These are phyloP conservation scores for Venturia oleaginea DNA, from an alignment of 2,329 filamentous ascomycete species.

Conservation along the genomic window DNA sequence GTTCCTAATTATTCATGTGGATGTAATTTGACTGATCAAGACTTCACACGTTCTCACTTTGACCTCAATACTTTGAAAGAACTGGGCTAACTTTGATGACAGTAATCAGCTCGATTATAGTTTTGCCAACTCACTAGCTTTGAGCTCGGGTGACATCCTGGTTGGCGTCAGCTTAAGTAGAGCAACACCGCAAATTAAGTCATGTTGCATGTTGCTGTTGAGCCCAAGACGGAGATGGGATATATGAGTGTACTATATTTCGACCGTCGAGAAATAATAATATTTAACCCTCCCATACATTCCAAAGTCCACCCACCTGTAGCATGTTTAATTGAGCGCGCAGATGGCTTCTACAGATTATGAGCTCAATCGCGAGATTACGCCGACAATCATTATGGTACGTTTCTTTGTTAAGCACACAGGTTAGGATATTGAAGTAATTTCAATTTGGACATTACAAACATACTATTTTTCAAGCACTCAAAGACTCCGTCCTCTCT, in stretches of 20 bases:
- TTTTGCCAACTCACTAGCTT: neutral
- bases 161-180: neutral
- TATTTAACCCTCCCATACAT: neutral
- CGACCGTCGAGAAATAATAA: neutral
- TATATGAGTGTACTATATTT: neutral
- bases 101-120: neutral
- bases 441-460: too few species aligned
- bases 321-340: neutral
- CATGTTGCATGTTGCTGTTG: neutral
- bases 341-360: neutral
- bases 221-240: neutral
- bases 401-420: too few species aligned
- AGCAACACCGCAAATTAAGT: neutral
- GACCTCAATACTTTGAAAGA: neutral
- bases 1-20: constrained; percentile 6
- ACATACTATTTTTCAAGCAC: too few species aligned
- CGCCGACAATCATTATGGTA: neutral
- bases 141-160: neutral
- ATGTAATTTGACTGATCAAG: constrained; percentile 5
- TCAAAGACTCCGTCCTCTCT: too few species aligned
- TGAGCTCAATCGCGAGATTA: neutral
- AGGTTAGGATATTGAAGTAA: too few species aligned
- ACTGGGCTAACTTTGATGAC: neutral
- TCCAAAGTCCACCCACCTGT: neutral
- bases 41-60: neutral